A percentile compares a stretch with the other conserved stretches of the same genome.
These are phyloP conservation scores for Chloropicon primus DNA, from an alignment of 139 green algal genomes.

Conservation along the genomic window DNA sequence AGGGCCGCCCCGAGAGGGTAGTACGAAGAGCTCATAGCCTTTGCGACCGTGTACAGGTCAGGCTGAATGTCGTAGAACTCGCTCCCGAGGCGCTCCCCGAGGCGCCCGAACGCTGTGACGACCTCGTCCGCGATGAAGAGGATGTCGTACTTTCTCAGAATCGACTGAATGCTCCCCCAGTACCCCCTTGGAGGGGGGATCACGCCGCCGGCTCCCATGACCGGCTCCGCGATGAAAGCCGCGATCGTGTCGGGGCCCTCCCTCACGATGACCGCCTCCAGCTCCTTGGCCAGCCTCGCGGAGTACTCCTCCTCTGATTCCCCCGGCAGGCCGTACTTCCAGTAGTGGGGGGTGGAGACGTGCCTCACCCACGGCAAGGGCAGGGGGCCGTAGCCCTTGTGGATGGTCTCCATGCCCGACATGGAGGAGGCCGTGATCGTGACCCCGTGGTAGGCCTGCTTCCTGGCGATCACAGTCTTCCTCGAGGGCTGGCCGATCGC, in stretches of 20 bases:
- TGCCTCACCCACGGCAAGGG: slow-evolving; percentile 22
- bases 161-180: slow-evolving; percentile 16
- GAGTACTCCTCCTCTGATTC: slow-evolving; percentile 24
- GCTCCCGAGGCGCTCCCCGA: slow-evolving; percentile 19
- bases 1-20: slow-evolving; percentile 19
- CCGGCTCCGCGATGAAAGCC: slow-evolving; percentile 25
- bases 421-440: slow-evolving; percentile 23
- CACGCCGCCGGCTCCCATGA: slow-evolving; percentile 27
- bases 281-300: slow-evolving; percentile 15
- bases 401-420: slow-evolving; percentile 15
- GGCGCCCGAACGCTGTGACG: slow-evolving; percentile 21
- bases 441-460: slow-evolving; percentile 1
- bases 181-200: slow-evolving; percentile 21
- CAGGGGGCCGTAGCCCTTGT: slow-evolving; percentile 10
- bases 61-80: slow-evolving; percentile 24
- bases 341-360: slow-evolving; percentile 26
- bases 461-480: neutral
- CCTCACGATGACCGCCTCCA: slow-evolving; percentile 19
- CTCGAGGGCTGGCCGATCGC: neutral
- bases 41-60: slow-evolving; percentile 21
- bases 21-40: slow-evolving; percentile 23
- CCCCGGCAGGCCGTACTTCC: slow-evolving; percentile 5
- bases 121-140: slow-evolving; percentile 27
- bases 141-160: slow-evolving; percentile 29
- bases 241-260: slow-evolving; percentile 26